Evolutionary conservation across 768 basidiomycete species (phyloP), one percentile per base, ranked within the genome.

Genomic region (Naematelia encephala): DNA sequence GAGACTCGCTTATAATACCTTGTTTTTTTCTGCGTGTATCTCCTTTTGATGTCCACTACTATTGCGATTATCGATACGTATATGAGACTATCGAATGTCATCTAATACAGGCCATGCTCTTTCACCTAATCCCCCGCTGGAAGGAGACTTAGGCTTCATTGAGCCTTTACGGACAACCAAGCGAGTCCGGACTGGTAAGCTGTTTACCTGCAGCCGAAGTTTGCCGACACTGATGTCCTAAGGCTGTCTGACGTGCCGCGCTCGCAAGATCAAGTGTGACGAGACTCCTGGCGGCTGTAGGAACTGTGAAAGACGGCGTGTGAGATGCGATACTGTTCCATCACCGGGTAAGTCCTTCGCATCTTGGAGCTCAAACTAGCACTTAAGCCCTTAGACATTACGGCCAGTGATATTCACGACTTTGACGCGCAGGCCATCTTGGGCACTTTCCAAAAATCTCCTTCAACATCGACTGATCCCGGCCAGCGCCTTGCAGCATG

Each of bases 161-260:
- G 34, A 39, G 8, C 16, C 34, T 8, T 39, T 16, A 8, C 34
- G 8, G 8, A 39, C 8, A 39, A 16, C 34, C 34, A 39, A 39
- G 34, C 8, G 34, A 39, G 34, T 16, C 16, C 34, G 34, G 34
- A 39, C 34, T 16, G 34, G 34, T 39, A 16, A 39, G 34, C 16
- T 39, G 16, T 39, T 39, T 39, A 8, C 34, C 16, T 16, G 34
- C 16, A 8, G 34, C 8, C 34, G 34, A 39, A 8, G 8, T 39
- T 8, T 39, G 34, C 34, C 16, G 34, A 39, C n/a, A n/a, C n/a
- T n/a, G n/a, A 39, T 39, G 34, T 39, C 16, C 16, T 16, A 39
- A 39, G 48, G 48, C n/a, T 50, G 48, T 26, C 48, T 50, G 22
- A 50, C 48, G 5, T 50, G 48, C 27, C 48, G 48, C 48, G 22